Percentiles rank a stretch among this genome's conserved stretches.
Evolutionary conservation across 2,329 filamentous ascomycete species (phyloP).

Genomic region (Coleophoma cylindrospora): DNA sequence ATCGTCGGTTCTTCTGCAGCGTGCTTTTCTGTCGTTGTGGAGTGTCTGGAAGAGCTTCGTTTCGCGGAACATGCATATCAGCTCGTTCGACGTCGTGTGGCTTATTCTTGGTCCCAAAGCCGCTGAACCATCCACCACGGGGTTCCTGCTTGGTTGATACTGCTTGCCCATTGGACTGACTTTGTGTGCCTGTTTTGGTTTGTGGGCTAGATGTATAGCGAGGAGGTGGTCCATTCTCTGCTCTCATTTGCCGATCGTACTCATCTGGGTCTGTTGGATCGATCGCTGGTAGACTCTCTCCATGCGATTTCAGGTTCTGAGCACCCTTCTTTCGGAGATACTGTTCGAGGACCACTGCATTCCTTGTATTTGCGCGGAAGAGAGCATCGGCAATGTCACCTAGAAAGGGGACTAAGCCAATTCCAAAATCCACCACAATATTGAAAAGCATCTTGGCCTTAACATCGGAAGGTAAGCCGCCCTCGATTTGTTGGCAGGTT

Average conservation of each 20-base stretch:
- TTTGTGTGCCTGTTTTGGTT: slow-evolving; percentile 12
- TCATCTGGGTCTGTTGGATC: slow-evolving; percentile 49
- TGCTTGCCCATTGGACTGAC: not conserved
- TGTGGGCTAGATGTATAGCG: slow-evolving; percentile 15
- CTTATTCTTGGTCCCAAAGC: slow-evolving; percentile 27
- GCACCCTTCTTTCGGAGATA: slow-evolving; percentile 65
- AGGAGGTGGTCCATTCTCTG: slow-evolving; percentile 21
- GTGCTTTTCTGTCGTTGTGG: slow-evolving; percentile 10
- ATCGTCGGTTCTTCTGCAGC: slow-evolving; percentile 13
- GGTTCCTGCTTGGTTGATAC: slow-evolving; percentile 2
- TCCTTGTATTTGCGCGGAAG: slow-evolving; percentile 72
- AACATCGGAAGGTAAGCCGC: slow-evolving; percentile 61
- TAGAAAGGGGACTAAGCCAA: slow-evolving; percentile 70
- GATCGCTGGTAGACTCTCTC: slow-evolving; percentile 38
- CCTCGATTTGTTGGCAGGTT: slow-evolving; percentile 69
- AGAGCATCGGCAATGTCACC: slow-evolving; percentile 72
- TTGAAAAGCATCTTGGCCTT: slow-evolving; percentile 75
- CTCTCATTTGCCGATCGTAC: slow-evolving; percentile 35
- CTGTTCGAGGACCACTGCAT: slow-evolving; percentile 60
- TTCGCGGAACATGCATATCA: not conserved
- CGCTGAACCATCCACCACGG: slow-evolving; percentile 21
- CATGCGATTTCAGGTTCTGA: slow-evolving; percentile 43
- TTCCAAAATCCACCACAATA: slow-evolving; percentile 65
- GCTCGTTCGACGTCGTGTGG: slow-evolving; percentile 23
- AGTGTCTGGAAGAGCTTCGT: slow-evolving; percentile 3